phyloP scores from a whole-genome alignment of 225 moss, liverwort and hornwort species.

The Pseudoscleropodium purum region DNA sequence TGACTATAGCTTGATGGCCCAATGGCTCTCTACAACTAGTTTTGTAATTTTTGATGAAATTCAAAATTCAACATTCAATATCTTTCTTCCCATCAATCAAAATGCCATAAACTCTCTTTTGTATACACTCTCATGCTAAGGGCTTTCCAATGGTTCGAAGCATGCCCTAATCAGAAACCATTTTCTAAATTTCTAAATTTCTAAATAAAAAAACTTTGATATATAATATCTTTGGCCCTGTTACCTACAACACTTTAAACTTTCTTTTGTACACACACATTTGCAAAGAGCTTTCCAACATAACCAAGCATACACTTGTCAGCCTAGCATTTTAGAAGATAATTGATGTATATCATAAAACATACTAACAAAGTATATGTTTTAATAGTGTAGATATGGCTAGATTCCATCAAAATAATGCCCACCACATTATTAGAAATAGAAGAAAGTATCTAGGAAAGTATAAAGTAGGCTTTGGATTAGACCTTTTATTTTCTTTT shows the following conservation, averaged over 20 bases:
- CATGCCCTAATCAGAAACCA: rapidly evolving
- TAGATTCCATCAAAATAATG: background rate
- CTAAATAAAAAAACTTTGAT: rapidly evolving
- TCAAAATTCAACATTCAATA: background rate
- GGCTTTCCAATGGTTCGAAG: rapidly evolving
- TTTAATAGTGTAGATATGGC: background rate
- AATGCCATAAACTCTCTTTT: rapidly evolving
- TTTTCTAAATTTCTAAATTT: background rate
- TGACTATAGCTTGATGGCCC: rapidly evolving
- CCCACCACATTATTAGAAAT: no score
- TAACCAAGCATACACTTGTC: rapidly evolving
- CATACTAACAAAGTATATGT: background rate
- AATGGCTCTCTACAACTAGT: background rate
- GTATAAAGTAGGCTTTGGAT: background rate
- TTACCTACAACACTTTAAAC: rapidly evolving
- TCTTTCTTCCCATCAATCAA: background rate
- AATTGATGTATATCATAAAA: background rate
- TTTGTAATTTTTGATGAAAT: background rate
- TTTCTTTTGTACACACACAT: rapidly evolving
- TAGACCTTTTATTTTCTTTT: background rate
- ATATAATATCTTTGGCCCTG: background rate
- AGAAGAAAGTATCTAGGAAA: rapidly evolving
- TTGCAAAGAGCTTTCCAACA: rapidly evolving
- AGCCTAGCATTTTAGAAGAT: rapidly evolving
- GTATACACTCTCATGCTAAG: rapidly evolving